Percentiles rank a stretch among this genome's conserved stretches.
Evolutionary conservation across 2,329 filamentous ascomycete species (phyloP).

Genomic region (Dactylonectria estremocensis): DNA sequence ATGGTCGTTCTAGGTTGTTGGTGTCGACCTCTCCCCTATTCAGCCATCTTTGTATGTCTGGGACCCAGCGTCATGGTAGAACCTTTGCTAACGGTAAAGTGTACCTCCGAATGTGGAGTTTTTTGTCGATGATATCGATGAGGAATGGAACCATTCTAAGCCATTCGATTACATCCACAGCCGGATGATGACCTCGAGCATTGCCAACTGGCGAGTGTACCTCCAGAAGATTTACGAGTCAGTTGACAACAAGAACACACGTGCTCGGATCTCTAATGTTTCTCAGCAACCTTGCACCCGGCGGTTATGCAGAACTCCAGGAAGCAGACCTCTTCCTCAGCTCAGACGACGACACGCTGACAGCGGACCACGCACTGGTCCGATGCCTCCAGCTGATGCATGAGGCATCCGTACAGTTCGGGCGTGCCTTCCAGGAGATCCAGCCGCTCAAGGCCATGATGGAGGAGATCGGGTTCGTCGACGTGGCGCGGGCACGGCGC

Average conservation of each 20-base stretch:
- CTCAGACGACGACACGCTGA: slow-evolving; percentile 39
- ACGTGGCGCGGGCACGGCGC: neutral
- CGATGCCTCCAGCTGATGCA: slow-evolving; percentile 39
- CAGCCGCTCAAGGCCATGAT: slow-evolving; percentile 32
- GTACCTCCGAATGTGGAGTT: slow-evolving; percentile 35
- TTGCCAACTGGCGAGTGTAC: slow-evolving; percentile 36
- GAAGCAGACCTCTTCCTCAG: slow-evolving; percentile 36
- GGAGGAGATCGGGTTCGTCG: slow-evolving; percentile 21
- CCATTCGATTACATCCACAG: slow-evolving; percentile 44
- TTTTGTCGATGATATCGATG: slow-evolving; percentile 40
- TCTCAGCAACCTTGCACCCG: slow-evolving; percentile 32
- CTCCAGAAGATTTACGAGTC: slow-evolving; percentile 32
- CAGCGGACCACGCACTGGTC: slow-evolving; percentile 34
- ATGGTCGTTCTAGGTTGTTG: slow-evolving; percentile 9
- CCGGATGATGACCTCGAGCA: slow-evolving; percentile 39
- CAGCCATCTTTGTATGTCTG: slow-evolving; percentile 23
- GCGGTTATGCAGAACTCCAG: slow-evolving; percentile 35
- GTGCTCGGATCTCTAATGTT: neutral
- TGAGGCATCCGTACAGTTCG: slow-evolving; percentile 45
- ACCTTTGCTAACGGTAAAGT: slow-evolving; percentile 7
- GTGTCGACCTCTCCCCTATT: slow-evolving; percentile 22
- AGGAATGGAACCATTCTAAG: slow-evolving; percentile 34
- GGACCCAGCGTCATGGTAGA: neutral
- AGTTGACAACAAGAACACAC: rapidly evolving
- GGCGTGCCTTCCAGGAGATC: slow-evolving; percentile 35